Percentiles rank a stretch among this genome's conserved stretches.
Evolutionary conservation across 768 basidiomycete species (phyloP).

Genomic region (Tylopilus balloui): DNA sequence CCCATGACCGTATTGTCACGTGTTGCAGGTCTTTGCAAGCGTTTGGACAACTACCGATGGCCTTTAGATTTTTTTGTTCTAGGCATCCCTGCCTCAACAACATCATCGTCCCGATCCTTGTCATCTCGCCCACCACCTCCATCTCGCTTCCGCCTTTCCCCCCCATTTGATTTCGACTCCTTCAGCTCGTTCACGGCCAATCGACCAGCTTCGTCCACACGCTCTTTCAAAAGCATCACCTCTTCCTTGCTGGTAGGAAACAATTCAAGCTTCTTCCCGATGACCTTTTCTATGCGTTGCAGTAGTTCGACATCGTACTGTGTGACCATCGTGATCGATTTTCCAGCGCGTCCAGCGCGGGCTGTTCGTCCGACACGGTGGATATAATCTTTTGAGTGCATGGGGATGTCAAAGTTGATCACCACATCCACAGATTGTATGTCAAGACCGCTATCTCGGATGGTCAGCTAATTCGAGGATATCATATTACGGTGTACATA

Average conservation of each 20-base stretch:
- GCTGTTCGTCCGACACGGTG: constrained; percentile 98
- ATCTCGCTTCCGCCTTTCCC: constrained; percentile 47
- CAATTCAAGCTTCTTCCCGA: constrained; percentile 86
- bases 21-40: background rate
- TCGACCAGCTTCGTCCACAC: constrained; percentile 82
- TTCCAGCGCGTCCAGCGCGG: constrained; percentile 94
- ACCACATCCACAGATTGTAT: constrained; percentile 95
- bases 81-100: constrained; percentile 87
- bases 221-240: constrained; percentile 78
- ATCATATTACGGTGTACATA: constrained; percentile 32
- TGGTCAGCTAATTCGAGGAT: constrained; percentile 4
- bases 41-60: constrained; percentile 29
- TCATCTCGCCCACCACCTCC: constrained; percentile 60
- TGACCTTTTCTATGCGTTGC: constrained; percentile 90
- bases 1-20: background rate
- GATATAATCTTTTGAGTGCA: constrained; percentile 98
- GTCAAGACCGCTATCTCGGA: constrained; percentile 70
- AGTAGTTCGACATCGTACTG: constrained; percentile 98
- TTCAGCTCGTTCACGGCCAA: constrained; percentile 78
- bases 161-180: constrained; percentile 48
- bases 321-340: constrained; percentile 94
- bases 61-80: constrained; percentile 51
- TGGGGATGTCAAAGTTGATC: constrained; percentile 97
- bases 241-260: constrained; percentile 89
- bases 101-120: constrained; percentile 88